Evolutionary conservation across 257 asterid species (phyloP), one percentile per base, ranked within the genome.

Genomic region (Gardenia jasminoides): DNA sequence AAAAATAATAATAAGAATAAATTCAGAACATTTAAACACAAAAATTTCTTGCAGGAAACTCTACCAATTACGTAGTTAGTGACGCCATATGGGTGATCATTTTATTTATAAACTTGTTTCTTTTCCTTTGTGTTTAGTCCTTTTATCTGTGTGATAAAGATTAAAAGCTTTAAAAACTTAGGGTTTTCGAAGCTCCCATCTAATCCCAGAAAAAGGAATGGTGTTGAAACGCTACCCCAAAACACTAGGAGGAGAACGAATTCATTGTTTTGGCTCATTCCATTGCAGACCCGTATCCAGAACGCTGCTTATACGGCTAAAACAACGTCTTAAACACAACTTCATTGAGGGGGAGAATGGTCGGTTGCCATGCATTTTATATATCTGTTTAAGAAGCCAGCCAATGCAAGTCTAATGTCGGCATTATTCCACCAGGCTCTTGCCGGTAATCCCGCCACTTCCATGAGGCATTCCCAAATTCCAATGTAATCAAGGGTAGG

Each of bases 331-430:
- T 59, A 41, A 41, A 56, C 70, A 46, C 67, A 67, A 52, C 13
- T 66, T 10, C 58, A 64, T 31, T 62, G 12, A 66, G 28, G 2
- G 48, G 72, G 10, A 48, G 56, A 80, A 87, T 58, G 33, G 86
- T 84, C 81, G 85, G 86, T 81, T 19, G 86, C n/a, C n/a, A n/a
- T n/a, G n/a, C n/a, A n/a, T n/a, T n/a, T n/a, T n/a, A 71, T 16
- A 8, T 33, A 22, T 68, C n/a, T 41, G 54, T 72, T 76, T 43
- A 26, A 22, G 66, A 74, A 81, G 82, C 82, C 83, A 85, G 80
- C 88, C 85, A 83, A 73, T 75, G 41, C 41, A 36, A 36, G 82
- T 72, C 82, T 50, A 82, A 59, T 78, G 88, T 87, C 80, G 87
- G 89, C 87, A 66, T 72, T 78, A 74, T 70, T 56, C 67, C 54